A percentile compares a stretch with the other conserved stretches of the same genome.
phyloP scores from a whole-genome alignment of 176 grass and related monocot species.

The Eragrostis nindensis region DNA sequence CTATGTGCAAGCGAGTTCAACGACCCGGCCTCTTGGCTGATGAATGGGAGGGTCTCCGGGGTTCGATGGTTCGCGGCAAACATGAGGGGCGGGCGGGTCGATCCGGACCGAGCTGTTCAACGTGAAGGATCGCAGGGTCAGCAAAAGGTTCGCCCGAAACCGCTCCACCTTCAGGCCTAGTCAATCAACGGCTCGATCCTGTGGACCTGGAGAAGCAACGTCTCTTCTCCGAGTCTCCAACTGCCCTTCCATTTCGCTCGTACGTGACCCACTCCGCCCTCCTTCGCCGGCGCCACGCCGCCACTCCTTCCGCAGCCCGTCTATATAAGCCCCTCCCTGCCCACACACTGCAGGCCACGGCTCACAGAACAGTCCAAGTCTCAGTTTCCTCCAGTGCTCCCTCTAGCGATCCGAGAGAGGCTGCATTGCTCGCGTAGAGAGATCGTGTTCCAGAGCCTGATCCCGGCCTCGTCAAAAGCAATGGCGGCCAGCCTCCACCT shows the following conservation, averaged over 20 bases:
- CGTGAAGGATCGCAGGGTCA: too few species aligned
- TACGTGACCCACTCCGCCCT: not conserved
- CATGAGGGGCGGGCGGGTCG: too few species aligned
- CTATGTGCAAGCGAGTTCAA: too few species aligned
- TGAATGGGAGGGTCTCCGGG: too few species aligned
- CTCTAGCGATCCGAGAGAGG: not conserved
- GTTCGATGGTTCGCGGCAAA: too few species aligned
- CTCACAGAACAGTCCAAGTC: not conserved
- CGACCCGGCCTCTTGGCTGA: too few species aligned
- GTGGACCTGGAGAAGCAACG: conserved; percentile 18
- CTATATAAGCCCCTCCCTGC: conserved; percentile 43
- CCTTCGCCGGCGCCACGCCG: conserved; percentile 1
- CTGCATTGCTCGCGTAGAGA: not conserved
- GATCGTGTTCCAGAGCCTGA: too few species aligned
- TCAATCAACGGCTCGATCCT: too few species aligned
- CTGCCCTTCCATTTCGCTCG: not conserved
- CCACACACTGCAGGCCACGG: not conserved
- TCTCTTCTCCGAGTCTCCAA: conserved; percentile 10
- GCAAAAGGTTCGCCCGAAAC: too few species aligned
- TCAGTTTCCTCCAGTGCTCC: not conserved
- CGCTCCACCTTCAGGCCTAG: too few species aligned
- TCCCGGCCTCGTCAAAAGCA: conserved; percentile 35
- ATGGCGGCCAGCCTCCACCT: conserved; percentile 18
- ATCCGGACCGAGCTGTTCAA: too few species aligned
- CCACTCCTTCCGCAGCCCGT: not conserved